Percentiles rank a stretch among this genome's conserved stretches.
Conservation (phyloP, 176 grass and related monocot genomes). For the Urochloa ruziziensis region DNA sequence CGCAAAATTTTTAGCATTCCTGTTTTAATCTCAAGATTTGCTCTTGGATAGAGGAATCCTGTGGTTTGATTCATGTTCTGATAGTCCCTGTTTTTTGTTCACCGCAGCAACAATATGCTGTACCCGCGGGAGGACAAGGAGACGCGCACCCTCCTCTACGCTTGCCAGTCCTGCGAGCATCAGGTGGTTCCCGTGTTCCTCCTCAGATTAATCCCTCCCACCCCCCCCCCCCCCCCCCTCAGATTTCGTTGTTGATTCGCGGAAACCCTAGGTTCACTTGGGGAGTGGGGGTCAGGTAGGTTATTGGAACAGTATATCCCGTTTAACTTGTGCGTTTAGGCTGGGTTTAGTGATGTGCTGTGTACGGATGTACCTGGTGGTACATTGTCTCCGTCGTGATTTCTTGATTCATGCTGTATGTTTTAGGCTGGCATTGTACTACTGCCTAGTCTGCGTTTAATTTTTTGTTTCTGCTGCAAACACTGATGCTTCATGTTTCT, state of each 20-base stretch:
- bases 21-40: neutral
- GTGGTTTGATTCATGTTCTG: neutral
- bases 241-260: slow-evolving; percentile 12
- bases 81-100: neutral
- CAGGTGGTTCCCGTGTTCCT: slow-evolving; percentile 33
- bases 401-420: neutral
- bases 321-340: too few relatives aligned
- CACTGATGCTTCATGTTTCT: neutral
- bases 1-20: neutral
- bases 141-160: slow-evolving; percentile 57
- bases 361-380: slow-evolving; percentile 1
- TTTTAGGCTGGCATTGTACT: neutral
- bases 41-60: neutral
- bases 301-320: too few relatives aligned
- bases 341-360: slow-evolving; percentile 24
- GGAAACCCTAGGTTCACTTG: slow-evolving; percentile 31
- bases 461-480: neutral
- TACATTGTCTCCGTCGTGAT: neutral
- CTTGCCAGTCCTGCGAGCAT: slow-evolving; percentile 71
- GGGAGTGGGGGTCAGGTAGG: neutral
- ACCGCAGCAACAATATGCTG: slow-evolving; percentile 81
- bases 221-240: neutral
- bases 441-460: neutral
- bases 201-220: neutral
- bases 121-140: slow-evolving; percentile 89